A percentile compares a stretch with the other conserved stretches of the same genome.
Conservation (phyloP, 192 early-diverging fungal genomes). For the Pilobolus umbonatus region DNA sequence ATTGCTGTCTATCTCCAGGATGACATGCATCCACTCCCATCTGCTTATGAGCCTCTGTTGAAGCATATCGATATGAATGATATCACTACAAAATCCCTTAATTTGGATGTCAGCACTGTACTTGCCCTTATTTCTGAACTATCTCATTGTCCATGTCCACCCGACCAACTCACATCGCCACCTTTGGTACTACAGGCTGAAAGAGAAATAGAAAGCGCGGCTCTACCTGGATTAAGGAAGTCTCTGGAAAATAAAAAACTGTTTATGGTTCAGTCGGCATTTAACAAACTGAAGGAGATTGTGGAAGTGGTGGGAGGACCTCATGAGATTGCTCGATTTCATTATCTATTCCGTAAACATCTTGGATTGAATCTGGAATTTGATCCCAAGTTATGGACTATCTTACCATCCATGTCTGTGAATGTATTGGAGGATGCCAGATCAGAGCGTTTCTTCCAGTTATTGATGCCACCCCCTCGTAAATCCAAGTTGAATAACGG, state of each 20-base stretch:
- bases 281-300: slow-evolving; percentile 34
- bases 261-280: slow-evolving; percentile 35
- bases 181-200: slow-evolving; percentile 39
- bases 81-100: slow-evolving; percentile 33
- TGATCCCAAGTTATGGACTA: slow-evolving; percentile 23
- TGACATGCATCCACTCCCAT: background rate
- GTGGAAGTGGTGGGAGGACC: slow-evolving; percentile 39
- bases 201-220: slow-evolving; percentile 31
- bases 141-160: slow-evolving; percentile 30
- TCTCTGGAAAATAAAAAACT: slow-evolving; percentile 35
- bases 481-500: slow-evolving; percentile 25
- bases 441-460: slow-evolving; percentile 6
- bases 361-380: background rate
- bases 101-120: slow-evolving; percentile 45
- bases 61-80: background rate
- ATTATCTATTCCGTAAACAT: slow-evolving; percentile 16
- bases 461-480: slow-evolving; percentile 10
- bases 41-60: slow-evolving; percentile 2
- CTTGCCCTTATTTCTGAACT: slow-evolving; percentile 42
- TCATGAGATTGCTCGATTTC: slow-evolving; percentile 26
- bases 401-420: slow-evolving; percentile 7
- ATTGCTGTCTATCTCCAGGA: slow-evolving; percentile 17
- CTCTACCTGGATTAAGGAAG: slow-evolving; percentile 30
- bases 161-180: slow-evolving; percentile 28
- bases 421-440: slow-evolving; percentile 12